These are phyloP conservation scores for Russula emetica DNA, from an alignment of 768 basidiomycete genomes.

Conservation along the genomic window DNA sequence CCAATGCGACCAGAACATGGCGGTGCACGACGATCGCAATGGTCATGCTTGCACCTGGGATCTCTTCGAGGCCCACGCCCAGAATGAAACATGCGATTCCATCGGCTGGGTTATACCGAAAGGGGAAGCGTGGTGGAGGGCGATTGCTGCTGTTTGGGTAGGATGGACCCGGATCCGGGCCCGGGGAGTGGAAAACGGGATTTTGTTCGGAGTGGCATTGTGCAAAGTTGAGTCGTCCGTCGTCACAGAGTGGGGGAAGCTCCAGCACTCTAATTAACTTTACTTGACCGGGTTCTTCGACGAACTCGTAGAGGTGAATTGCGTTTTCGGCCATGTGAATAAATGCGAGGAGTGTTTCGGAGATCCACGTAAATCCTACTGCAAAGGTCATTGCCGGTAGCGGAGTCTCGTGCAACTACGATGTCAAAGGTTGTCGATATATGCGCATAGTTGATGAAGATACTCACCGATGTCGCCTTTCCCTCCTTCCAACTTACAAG, in stretches of 20 bases:
- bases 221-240: slow-evolving; percentile 13
- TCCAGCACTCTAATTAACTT: not conserved
- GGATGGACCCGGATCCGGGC: too few species aligned
- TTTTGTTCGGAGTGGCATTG: slow-evolving; percentile 8
- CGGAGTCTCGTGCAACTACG: slow-evolving; percentile 6
- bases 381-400: slow-evolving; percentile 10
- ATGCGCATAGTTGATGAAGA: not conserved
- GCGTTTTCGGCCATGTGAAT: slow-evolving; percentile 8
- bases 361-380: slow-evolving; percentile 6
- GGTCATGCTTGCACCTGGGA: slow-evolving; percentile 17
- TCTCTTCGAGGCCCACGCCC: slow-evolving; percentile 17
- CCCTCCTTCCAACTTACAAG: slow-evolving; percentile 13
- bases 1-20: slow-evolving; percentile 1
- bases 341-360: slow-evolving; percentile 7
- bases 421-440: not conserved
- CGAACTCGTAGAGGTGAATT: slow-evolving; percentile 2
- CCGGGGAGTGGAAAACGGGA: not conserved
- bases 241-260: slow-evolving; percentile 17
- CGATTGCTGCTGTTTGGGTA: not conserved
- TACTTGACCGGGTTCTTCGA: not conserved
- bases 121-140: slow-evolving; percentile 4
- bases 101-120: slow-evolving; percentile 4
- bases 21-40: slow-evolving; percentile 18
- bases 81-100: slow-evolving; percentile 14
- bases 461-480: slow-evolving; percentile 1